These are phyloP conservation scores for Neurospora crassa DNA, from an alignment of 2,329 filamentous ascomycete genomes.

Conservation along the genomic window DNA sequence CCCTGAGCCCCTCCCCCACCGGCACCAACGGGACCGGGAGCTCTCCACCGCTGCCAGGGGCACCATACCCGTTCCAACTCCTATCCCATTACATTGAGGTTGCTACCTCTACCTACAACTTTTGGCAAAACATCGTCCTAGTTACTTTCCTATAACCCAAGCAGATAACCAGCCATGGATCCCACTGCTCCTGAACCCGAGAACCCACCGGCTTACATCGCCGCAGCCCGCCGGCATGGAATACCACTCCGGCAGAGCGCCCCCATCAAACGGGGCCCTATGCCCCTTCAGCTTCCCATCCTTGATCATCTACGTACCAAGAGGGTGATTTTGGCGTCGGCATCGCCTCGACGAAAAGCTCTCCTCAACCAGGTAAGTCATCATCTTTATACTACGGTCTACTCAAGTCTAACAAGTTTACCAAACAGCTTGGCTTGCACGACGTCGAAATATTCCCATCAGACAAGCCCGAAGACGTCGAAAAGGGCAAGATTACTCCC, in stretches of 20 bases:
- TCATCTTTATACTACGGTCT: background rate
- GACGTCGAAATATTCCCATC: conserved; percentile 81
- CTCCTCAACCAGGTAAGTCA: conserved; percentile 59
- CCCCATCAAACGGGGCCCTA: conserved; percentile 40
- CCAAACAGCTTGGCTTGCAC: conserved; percentile 59
- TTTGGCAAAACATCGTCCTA: background rate
- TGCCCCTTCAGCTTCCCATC: conserved; percentile 70
- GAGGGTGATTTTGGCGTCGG: conserved; percentile 81
- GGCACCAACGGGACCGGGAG: background rate
- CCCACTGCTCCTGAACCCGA: conserved; percentile 23
- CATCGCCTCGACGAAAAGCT: conserved; percentile 74
- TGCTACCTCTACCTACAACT: background rate
- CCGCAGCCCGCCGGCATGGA: conserved; percentile 30
- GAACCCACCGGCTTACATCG: conserved; percentile 37
- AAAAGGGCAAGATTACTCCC: conserved; percentile 63
- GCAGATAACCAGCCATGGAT: conserved; percentile 15
- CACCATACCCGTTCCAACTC: background rate
- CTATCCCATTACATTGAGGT: background rate
- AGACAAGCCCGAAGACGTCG: conserved; percentile 72
- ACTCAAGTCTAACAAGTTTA: background rate
- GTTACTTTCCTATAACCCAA: background rate
- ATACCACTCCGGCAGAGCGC: conserved; percentile 25
- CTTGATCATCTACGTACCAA: conserved; percentile 66
- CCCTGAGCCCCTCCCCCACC: background rate
- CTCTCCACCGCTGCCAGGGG: background rate